phyloP scores from a whole-genome alignment of 257 asterid genomes.

The Datura wrightii region DNA sequence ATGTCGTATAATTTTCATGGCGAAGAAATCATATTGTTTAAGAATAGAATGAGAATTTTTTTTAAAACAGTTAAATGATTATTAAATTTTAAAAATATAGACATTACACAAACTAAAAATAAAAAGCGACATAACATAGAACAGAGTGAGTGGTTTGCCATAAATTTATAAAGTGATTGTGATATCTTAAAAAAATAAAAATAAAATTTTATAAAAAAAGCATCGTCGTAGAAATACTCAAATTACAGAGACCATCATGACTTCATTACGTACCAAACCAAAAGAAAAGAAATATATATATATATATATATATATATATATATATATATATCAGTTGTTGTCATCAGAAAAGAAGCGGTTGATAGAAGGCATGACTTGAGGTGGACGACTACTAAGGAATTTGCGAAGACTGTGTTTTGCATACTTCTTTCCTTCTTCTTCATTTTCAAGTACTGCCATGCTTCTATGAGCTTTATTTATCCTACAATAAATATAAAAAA shows the following conservation, averaged over 20 bases:
- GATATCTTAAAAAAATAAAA: no score
- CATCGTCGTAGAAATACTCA: not conserved
- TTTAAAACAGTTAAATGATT: not conserved
- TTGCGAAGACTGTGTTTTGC: conserved; percentile 69
- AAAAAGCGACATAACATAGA: no score
- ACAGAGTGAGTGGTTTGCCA: no score
- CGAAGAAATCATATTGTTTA: not conserved
- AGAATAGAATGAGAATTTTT: not conserved
- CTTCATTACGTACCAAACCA: not conserved
- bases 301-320: not conserved
- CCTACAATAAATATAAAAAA: conserved; percentile 40
- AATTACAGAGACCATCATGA: not conserved
- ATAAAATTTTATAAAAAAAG: no score
- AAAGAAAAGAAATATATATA: not conserved
- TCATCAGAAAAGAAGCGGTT: conserved; percentile 71
- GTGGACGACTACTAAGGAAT: conserved; percentile 83
- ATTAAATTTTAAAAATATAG: not conserved
- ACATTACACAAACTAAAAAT: no score
- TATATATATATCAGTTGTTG: not conserved
- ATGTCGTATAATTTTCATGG: not conserved
- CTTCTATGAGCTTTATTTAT: conserved; percentile 61
- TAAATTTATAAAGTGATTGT: no score
- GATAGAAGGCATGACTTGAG: conserved; percentile 82
- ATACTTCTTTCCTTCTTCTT: conserved; percentile 81
- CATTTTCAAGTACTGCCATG: conserved; percentile 63